These are phyloP conservation scores for Penicillium verhagenii DNA, from an alignment of 495 filamentous ascomycete genomes.

Conservation along the genomic window DNA sequence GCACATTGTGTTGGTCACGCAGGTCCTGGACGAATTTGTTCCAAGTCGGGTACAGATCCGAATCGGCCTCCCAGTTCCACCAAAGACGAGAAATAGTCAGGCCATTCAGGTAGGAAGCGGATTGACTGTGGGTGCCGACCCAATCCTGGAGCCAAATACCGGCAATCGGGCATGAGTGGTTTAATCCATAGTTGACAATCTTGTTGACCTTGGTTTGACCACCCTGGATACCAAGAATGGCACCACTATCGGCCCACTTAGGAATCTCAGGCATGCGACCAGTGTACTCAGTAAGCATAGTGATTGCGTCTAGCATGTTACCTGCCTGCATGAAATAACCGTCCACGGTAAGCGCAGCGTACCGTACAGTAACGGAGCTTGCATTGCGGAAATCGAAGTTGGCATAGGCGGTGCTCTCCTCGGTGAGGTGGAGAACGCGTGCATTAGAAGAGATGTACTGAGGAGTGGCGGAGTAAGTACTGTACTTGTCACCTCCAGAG, in stretches of 20 bases:
- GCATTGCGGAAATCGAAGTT: conserved; percentile 22
- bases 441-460: conserved; percentile 24
- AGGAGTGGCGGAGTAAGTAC: conserved; percentile 22
- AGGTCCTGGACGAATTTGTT: conserved; percentile 25
- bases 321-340: conserved; percentile 25
- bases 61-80: conserved; percentile 33
- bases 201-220: conserved; percentile 23
- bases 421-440: conserved; percentile 20
- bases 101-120: conserved; percentile 17
- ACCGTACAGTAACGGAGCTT: conserved; percentile 20
- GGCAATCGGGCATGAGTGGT: conserved; percentile 18
- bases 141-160: conserved; percentile 28
- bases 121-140: conserved; percentile 24
- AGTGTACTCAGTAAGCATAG: conserved; percentile 25
- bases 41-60: conserved; percentile 25
- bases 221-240: conserved; percentile 23
- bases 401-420: conserved; percentile 25
- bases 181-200: conserved; percentile 19
- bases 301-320: conserved; percentile 20
- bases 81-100: conserved; percentile 29
- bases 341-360: conserved; percentile 14
- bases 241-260: conserved; percentile 20
- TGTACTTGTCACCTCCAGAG: conserved; percentile 24
- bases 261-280: conserved; percentile 23
- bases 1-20: conserved; percentile 23